phyloP scores from a whole-genome alignment of 2,329 filamentous ascomycete species.

The Xylaria sp. region DNA sequence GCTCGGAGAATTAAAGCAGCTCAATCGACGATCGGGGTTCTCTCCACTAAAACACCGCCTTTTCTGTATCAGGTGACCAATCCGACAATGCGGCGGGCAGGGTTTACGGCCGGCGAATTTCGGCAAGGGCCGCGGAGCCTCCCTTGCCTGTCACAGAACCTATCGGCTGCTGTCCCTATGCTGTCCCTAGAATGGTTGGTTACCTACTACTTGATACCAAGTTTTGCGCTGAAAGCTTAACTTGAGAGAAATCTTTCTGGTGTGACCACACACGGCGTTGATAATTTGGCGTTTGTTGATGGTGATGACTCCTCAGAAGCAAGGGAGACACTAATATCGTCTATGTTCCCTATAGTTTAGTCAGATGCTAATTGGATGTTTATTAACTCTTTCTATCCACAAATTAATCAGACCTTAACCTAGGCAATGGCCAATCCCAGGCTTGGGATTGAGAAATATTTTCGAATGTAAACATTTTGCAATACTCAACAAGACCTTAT shows the following conservation, averaged over 20 bases:
- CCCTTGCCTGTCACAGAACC: no score
- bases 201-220: not conserved
- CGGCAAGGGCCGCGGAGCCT: conserved; percentile 11
- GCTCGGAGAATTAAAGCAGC: conserved; percentile 16
- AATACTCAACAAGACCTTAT: not conserved
- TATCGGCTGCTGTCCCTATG: no score
- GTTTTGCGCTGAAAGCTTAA: not conserved
- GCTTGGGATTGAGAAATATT: not conserved
- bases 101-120: conserved; percentile 3
- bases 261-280: not conserved
- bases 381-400: not conserved
- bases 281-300: not conserved
- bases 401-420: not conserved
- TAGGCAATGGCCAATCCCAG: no score
- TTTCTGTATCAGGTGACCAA: conserved; percentile 17
- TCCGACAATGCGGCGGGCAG: conserved; percentile 7
- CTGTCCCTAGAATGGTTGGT: not conserved
- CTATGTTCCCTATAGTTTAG: no score
- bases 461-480: not conserved
- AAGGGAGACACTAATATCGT: not conserved
- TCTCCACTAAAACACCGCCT: conserved; percentile 18
- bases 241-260: not conserved
- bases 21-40: conserved; percentile 22
- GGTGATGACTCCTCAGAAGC: no score
- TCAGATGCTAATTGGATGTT: not conserved